Evolutionary conservation across 2,329 filamentous ascomycete genomes (phyloP), one percentile per base, ranked within the genome.

Genomic region (Monosporascus cannonballus): DNA sequence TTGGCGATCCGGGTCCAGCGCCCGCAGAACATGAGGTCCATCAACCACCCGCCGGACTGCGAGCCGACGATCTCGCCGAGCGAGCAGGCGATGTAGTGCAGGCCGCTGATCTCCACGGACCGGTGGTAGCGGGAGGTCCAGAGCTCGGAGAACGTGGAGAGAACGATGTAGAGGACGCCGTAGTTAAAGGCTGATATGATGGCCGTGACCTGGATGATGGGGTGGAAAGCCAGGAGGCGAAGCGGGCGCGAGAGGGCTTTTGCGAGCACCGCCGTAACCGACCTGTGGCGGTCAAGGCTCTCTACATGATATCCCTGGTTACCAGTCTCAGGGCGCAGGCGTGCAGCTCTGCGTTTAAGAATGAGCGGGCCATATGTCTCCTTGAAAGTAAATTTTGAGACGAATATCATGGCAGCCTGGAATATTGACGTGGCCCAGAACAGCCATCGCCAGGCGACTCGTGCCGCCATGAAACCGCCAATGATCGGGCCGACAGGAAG

Each of bases 81-180:
- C 0, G 80, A 82, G 20, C 83, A 76, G 9, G 84, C 79, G 41
- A 86, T 75, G 66, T 85, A 87, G 65, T 87, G 84, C 1, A 87
- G 65, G 0, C 81, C 81, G n/a, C 78, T 81, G 27, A 81, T 80
- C 50, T 80, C 78, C 9, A 77, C 71, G 0, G 76, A 75, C 59
- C 85, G 73, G 50, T 73, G 62, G 60, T 89, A 89, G 15, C 72
- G 67, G 0, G 63, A 57, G 2, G 66, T 72, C 81, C 82, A 88
- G 1, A 89, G 70, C 0, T 66, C 61, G 0, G 85, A 79, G 57
- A 86, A 86, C 2, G 79, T 85, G 0, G 80, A 78, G 0, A 88
- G 74, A 30, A 84, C 73, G 22, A 87, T 77, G 52, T 86, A 87
- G 62, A 86, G 77, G 1, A 84, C 64, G 0, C 84, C 84, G 56